These are phyloP conservation scores for Paramecium biaurelia DNA, from an alignment of 73 alveolate genomes.

Conservation along the genomic window DNA sequence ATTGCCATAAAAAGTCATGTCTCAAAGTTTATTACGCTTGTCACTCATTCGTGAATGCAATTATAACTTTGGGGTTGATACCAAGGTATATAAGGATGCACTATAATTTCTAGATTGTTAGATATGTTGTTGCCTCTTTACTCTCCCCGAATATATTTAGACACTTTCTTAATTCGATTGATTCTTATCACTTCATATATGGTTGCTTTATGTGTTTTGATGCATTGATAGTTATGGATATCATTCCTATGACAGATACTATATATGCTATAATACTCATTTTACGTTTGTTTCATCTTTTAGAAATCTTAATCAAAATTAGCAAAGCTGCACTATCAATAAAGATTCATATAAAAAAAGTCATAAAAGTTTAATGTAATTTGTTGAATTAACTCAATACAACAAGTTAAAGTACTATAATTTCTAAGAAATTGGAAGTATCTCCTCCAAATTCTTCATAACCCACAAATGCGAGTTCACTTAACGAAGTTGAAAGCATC, in stretches of 20 bases:
- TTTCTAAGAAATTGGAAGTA: not conserved
- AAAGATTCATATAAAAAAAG: not conserved
- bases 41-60: not conserved
- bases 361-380: not conserved
- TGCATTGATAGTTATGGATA: not conserved
- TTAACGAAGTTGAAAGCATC: not conserved
- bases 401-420: not conserved
- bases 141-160: not conserved
- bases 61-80: constrained; percentile 10
- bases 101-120: not conserved
- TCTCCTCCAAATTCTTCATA: not conserved
- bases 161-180: not conserved
- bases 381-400: not conserved
- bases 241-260: not conserved
- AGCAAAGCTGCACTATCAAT: not conserved
- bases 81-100: not conserved
- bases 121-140: constrained; percentile 1
- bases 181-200: not conserved
- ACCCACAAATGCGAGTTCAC: not conserved
- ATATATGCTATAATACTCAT: not conserved
- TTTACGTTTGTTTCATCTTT: not conserved
- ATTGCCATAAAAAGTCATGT: not conserved
- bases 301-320: not conserved
- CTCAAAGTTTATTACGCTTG: not conserved
- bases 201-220: constrained; percentile 20